Base-by-base conservation (phyloP, 2,329 filamentous ascomycete species). In the Fusarium liriodendri region DNA sequence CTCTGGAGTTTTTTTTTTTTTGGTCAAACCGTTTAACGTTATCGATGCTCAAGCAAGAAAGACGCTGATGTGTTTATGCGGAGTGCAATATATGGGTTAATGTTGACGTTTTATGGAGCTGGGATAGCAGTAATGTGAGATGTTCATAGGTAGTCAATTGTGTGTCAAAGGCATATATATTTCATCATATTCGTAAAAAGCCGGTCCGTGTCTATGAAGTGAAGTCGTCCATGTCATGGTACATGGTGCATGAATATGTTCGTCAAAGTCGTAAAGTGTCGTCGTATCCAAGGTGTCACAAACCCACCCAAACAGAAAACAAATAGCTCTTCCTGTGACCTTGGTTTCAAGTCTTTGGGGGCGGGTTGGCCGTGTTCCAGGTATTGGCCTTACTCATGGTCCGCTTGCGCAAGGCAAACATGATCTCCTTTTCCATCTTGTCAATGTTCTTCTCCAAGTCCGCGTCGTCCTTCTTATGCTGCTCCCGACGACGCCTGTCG, bases 331-430 rank as follows among this genome's bases (percentile, higher is more conserved):
- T 9, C 8, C 55, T n/a, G 11, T n/a, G 27, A 6, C 14, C 52
- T 20, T n/a, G 16, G 25, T 40, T n/a, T 32, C 62, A 52, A 78
- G 74, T 66, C 45, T 72, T 76, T n/a, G 79, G 73, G 27, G 80
- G 81, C 50, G 79, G 72, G 45, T 77, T 83, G 40, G 81, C 68
- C 16, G 85, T 84, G 58, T 85, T 87, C 85, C 87, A 90, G 9
- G 88, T 90, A 61, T 86, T 83, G 27, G 85, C 84, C 80, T 88
- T 90, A 71, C 85, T 88, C 85, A 90, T 85, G 4, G 89, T 90
- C 78, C 87, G 84, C 81, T 88, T 86, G 27, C 89, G 84, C 82
- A 91, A 85, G 61, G 86, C 84, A 62, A 84, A 84, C 83, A 90
- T 87, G 73, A 91, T 90, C 54, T 89, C 85, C 69, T 82, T 84